Evolutionary conservation across 176 grass and related monocot species (phyloP), one percentile per base, ranked within the genome.

Genomic region (Juncus effusus): DNA sequence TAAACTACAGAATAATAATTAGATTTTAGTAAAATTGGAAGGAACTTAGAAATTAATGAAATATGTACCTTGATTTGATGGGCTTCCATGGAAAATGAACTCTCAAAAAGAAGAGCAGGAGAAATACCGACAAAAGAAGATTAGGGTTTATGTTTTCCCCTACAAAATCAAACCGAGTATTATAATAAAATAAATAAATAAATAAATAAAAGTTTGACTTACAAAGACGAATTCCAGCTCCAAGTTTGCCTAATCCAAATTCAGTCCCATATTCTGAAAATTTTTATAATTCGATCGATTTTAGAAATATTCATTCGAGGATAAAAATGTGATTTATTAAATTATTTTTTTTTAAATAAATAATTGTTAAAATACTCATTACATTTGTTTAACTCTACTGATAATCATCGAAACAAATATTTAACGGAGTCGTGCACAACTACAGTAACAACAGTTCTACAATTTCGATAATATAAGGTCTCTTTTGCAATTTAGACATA

Each of bases 91-190:
- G 85, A 79, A 77, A 97, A 97, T n/a, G 93, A 89, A 47, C 93
- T 97, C 65, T 97, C 93, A 70, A 97, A 97, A 10, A 97, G 67
- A 61, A 97, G 93, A 16, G 88, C 93, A 39, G 87, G 88, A 92
- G 85, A 61, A 97, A 97, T 16, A 97, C 93, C 3, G 88, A 63
- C 7, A 97, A 60, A 0, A 97, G 77, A 73, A 97, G 93, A 78
- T 86, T 77, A 16, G 93, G 93, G 67, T 92, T 86, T 62, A 97
- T 97, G 67, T 84, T 88, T 73, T 82, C 77, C 93, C 93, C 88
- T 97, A 80, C 59, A 73, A 3, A 14, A 42, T 39, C 79, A 40
- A 63, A 60, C 56, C 42, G 59, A 77, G 50, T 65, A 56, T 53
- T 5, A 55, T 54, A 15, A 3, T 65, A 16, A 49, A 16, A 28